Conservation (phyloP, 805 yeast genomes). For the Osmozyma mogii region DNA sequence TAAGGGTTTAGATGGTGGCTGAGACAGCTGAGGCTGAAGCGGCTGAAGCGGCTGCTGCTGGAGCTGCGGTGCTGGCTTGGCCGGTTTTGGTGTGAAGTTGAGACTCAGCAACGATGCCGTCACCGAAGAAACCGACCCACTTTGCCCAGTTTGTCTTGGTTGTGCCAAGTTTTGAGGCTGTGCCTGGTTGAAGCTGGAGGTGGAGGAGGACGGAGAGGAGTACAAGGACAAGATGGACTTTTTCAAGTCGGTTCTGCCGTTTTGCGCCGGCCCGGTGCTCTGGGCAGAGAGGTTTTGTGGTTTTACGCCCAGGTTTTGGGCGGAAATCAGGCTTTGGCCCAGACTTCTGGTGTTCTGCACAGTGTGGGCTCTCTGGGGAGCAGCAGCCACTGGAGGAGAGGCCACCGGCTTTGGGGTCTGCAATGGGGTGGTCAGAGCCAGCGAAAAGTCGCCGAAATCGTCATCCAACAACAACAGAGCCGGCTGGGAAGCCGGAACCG, state of each 20-base stretch:
- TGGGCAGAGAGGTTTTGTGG: constrained; percentile 2
- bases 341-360: constrained; percentile 7
- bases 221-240: constrained; percentile 87
- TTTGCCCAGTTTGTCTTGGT: no score
- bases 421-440: constrained; percentile 14
- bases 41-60: constrained; percentile 10
- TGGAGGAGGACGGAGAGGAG: constrained; percentile 50
- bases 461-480: constrained; percentile 22
- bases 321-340: constrained; percentile 9
- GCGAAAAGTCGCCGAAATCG: constrained; percentile 34
- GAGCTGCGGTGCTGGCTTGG: constrained; percentile 1
- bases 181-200: constrained; percentile 23
- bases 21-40: constrained; percentile 2
- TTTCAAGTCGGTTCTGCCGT: constrained; percentile 73
- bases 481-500: constrained; percentile 1
- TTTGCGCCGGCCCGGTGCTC: constrained; percentile 3
- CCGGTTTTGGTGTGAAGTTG: no score
- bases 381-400: constrained; percentile 3
- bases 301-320: constrained; percentile 4
- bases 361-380: constrained; percentile 3
- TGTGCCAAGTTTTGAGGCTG: no score
- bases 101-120: no score
- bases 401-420: constrained; percentile 1
- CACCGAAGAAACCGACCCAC: no score
- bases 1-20: constrained; percentile 2